Percentiles rank a stretch among this genome's conserved stretches.
Conservation (phyloP, 495 filamentous ascomycete species). For the Cercophora sp. region DNA sequence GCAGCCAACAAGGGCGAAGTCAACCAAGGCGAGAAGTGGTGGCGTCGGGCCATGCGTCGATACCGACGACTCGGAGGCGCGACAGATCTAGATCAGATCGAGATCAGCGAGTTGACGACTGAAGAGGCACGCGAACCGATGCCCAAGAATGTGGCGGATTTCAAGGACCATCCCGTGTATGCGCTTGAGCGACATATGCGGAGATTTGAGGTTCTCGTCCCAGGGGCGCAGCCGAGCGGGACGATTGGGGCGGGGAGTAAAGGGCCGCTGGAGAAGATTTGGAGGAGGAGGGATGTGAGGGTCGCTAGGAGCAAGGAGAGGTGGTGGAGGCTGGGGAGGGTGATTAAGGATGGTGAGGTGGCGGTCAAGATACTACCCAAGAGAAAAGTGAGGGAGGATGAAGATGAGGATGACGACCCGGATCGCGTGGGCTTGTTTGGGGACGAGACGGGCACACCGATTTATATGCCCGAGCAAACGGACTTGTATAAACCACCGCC, state of each 20-base stretch:
- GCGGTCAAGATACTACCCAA: conserved; percentile 66
- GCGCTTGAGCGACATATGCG: conserved; percentile 86
- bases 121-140: conserved; percentile 76
- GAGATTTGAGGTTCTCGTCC: conserved; percentile 70
- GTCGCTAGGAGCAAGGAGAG: conserved; percentile 68
- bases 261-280: conserved; percentile 57
- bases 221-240: conserved; percentile 67
- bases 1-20: not conserved
- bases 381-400: conserved; percentile 31
- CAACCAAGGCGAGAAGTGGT: conserved; percentile 64
- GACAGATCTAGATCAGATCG: conserved; percentile 73
- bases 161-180: conserved; percentile 89
- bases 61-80: conserved; percentile 50
- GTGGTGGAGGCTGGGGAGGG: conserved; percentile 84
- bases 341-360: conserved; percentile 68
- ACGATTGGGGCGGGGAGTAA: conserved; percentile 67
- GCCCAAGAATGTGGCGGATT: conserved; percentile 84
- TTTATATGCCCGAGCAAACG: conserved; percentile 78
- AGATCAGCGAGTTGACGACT: conserved; percentile 68
- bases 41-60: conserved; percentile 53
- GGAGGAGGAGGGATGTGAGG: conserved; percentile 74
- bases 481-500: conserved; percentile 69
- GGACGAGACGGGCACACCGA: conserved; percentile 40
- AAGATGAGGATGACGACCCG: conserved; percentile 33
- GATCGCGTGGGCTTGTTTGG: conserved; percentile 35